Evolutionary conservation across 495 filamentous ascomycete genomes (phyloP).

Genomic region (Mytilinidion resinicola): DNA sequence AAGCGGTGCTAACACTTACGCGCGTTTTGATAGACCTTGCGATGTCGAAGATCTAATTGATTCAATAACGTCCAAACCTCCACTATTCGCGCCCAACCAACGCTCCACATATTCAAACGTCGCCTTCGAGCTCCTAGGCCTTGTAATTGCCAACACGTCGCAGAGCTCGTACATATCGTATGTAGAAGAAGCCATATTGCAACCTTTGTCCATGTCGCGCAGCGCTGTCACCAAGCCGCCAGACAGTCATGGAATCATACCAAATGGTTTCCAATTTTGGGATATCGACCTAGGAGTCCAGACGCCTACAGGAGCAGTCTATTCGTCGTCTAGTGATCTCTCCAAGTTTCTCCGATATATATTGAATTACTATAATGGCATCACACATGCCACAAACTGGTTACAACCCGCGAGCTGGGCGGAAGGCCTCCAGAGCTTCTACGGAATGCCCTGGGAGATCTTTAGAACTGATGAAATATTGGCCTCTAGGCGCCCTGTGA

Average conservation of each 20-base stretch:
- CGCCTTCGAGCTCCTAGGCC: constrained; percentile 32
- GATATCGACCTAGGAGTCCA: constrained; percentile 30
- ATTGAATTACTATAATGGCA: constrained; percentile 34
- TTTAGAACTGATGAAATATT: constrained; percentile 30
- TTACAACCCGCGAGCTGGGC: constrained; percentile 25
- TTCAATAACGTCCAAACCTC: constrained; percentile 12
- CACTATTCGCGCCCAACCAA: constrained; percentile 36
- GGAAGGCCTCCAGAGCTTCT: constrained; percentile 26
- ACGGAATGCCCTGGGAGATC: constrained; percentile 39
- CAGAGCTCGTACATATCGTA: constrained; percentile 27
- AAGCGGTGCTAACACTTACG: too few species aligned
- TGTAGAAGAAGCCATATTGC: constrained; percentile 32
- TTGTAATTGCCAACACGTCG: constrained; percentile 31
- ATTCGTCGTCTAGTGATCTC: constrained; percentile 30
- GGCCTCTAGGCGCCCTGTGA: constrained; percentile 24
- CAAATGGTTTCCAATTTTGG: constrained; percentile 31
- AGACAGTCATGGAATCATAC: constrained; percentile 33
- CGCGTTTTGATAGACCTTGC: too few species aligned
- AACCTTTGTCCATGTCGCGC: constrained; percentile 28
- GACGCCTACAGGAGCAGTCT: constrained; percentile 34
- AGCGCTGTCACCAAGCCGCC: constrained; percentile 27
- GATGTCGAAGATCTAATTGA: constrained; percentile 20
- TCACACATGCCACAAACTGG: constrained; percentile 35
- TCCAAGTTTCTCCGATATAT: constrained; percentile 31
- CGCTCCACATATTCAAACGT: constrained; percentile 34